Conservation (phyloP, 495 filamentous ascomycete genomes). For the Xylaria nigripes region DNA sequence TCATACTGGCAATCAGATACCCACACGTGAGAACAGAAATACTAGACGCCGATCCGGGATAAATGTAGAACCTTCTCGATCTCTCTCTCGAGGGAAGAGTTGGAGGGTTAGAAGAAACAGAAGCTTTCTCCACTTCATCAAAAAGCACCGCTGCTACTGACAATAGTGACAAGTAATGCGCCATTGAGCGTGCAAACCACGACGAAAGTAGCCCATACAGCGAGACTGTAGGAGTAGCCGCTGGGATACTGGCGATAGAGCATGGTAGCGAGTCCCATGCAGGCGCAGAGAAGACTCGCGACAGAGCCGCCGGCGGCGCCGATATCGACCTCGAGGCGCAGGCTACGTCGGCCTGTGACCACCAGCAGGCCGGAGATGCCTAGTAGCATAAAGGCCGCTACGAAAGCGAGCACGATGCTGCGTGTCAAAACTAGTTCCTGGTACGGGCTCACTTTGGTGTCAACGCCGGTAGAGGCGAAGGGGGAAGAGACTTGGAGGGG, state of each 20-base stretch:
- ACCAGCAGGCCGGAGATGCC: conserved; percentile 46
- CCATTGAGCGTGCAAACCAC: conserved; percentile 43
- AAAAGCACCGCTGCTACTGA: conserved; percentile 31
- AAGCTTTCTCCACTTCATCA: conserved; percentile 6
- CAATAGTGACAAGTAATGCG: conserved; percentile 41
- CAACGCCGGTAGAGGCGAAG: background rate
- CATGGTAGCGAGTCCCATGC: conserved; percentile 44
- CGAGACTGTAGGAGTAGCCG: conserved; percentile 31
- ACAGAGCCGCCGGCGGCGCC: conserved; percentile 53
- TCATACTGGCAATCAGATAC: too few species aligned
- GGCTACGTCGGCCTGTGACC: conserved; percentile 44
- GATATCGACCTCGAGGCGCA: conserved; percentile 49
- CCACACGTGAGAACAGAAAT: too few species aligned
- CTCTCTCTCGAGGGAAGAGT: background rate
- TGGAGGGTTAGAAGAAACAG: background rate
- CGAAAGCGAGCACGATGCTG: conserved; percentile 37
- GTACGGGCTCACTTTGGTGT: conserved; percentile 21
- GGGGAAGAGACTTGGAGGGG: background rate
- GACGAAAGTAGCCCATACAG: conserved; percentile 39
- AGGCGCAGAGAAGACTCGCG: conserved; percentile 45
- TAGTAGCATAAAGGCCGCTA: conserved; percentile 44
- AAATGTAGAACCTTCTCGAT: too few species aligned
- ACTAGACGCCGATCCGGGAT: too few species aligned
- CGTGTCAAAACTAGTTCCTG: conserved; percentile 41
- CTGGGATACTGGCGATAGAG: conserved; percentile 35